phyloP scores from a whole-genome alignment of 2,329 filamentous ascomycete species.

The Bipolaris oryzae region DNA sequence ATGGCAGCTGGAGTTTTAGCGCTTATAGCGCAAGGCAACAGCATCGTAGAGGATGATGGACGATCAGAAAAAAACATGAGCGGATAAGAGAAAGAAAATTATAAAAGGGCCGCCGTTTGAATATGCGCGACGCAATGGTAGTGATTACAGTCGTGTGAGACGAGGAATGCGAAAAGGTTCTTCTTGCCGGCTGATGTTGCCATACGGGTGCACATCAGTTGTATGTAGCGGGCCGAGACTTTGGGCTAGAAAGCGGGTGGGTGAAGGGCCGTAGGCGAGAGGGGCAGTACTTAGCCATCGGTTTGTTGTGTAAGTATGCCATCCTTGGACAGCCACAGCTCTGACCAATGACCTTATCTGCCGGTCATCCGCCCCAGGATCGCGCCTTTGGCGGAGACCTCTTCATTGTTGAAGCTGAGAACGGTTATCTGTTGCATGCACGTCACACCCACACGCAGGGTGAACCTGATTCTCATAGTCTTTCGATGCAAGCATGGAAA shows the following conservation, averaged over 20 bases:
- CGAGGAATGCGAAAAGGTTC: not conserved
- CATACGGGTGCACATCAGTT: not conserved
- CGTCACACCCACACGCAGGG: too few relatives aligned
- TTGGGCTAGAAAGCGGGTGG: not conserved
- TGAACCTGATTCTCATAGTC: too few relatives aligned
- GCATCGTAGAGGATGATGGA: not conserved
- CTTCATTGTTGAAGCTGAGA: not conserved
- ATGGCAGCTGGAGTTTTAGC: not conserved
- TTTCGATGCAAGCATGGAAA: not conserved
- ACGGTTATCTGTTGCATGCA: too few relatives aligned
- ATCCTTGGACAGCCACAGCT: not conserved
- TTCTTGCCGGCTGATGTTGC: not conserved
- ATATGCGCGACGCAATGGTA: not conserved
- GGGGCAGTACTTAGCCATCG: not conserved
- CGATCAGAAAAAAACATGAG: not conserved
- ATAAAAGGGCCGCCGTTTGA: too few relatives aligned
- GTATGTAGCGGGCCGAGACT: not conserved
- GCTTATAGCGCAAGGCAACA: slow-evolving; percentile 5
- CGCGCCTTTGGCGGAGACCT: not conserved
- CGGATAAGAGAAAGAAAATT: not conserved
- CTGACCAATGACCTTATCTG: not conserved
- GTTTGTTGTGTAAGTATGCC: not conserved
- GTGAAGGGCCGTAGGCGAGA: not conserved
- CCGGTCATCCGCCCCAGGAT: not conserved
- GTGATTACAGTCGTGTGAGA: not conserved